A percentile compares a stretch with the other conserved stretches of the same genome.
Evolutionary conservation across 2,329 filamentous ascomycete genomes (phyloP).

Genomic region (Paecilomyces variotii): DNA sequence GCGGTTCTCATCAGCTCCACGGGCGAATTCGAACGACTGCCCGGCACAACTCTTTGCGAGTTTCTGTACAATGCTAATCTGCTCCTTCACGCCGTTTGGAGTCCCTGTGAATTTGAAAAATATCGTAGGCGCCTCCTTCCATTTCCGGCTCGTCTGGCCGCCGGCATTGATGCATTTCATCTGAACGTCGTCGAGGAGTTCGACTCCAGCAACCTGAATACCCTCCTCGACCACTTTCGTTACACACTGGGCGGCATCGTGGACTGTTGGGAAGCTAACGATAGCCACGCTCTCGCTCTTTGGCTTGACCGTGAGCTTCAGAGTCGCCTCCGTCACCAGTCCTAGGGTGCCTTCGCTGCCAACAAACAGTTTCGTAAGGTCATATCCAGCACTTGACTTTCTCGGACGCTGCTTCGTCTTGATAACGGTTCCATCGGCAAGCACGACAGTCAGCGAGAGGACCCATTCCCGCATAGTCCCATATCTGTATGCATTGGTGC

Average conservation of each 20-base stretch:
- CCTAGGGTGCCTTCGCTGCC: conserved; percentile 88
- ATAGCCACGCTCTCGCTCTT: conserved; percentile 75
- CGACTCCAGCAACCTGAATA: conserved; percentile 81
- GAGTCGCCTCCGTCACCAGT: conserved; percentile 79
- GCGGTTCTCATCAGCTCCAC: conserved; percentile 53
- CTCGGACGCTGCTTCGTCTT: conserved; percentile 81
- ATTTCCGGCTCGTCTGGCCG: conserved; percentile 41
- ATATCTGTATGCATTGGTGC: conserved; percentile 86
- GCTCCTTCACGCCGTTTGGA: conserved; percentile 53
- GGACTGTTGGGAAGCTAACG: conserved; percentile 55
- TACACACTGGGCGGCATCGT: conserved; percentile 70
- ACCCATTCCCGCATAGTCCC: conserved; percentile 97
- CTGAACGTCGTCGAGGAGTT: conserved; percentile 86
- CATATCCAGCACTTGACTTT: conserved; percentile 87
- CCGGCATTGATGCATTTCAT: conserved; percentile 62
- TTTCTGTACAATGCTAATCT: conserved; percentile 52
- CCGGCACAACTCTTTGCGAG: conserved; percentile 49
- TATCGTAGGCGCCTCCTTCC: conserved; percentile 62
- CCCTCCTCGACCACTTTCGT: conserved; percentile 71
- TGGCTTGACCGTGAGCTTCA: conserved; percentile 78
- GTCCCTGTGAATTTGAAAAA: conserved; percentile 72
- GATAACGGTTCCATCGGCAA: conserved; percentile 83
- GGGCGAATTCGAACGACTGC: conserved; percentile 61
- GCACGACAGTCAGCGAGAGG: conserved; percentile 72
- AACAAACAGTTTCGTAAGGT: conserved; percentile 81